Base-by-base conservation (phyloP, 192 early-diverging fungal species). In the Backusella australiensis region DNA sequence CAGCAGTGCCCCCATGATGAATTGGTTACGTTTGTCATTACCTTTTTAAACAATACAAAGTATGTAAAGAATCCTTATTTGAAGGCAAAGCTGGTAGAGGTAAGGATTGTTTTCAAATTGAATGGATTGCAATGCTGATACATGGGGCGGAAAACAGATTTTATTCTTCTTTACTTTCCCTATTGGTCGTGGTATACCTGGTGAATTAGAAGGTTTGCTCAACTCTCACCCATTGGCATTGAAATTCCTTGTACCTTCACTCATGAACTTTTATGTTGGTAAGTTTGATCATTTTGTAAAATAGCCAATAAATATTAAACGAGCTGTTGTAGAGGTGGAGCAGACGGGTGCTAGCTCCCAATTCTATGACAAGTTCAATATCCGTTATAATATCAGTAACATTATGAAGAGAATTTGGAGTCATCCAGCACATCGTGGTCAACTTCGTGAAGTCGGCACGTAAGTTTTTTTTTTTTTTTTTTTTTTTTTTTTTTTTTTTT, bases 291-390 rank as follows among this genome's bases (percentile, higher is more conserved):
- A 32, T 32, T 32, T 32, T 32, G 32, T 32, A 3, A 32, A 32
- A 32, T 32, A 32, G 32, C 3, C 32, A 32, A 32, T 0, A 32
- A 2, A 32, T 32, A 32, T 32, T 32, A 32, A 32, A 32, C 32
- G 32, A 2, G 32, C 3, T 32, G 32, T 2, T 32, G 32, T 32
- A 87, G 97, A 98, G 74, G 95, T 97, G 8, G 98, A 99, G 82
- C 93, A 96, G 53, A 98, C 97, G 21, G 98, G 98, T 19, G 88
- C 90, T 2, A 90, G 90, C 76, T 92, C 93, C 4, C 96, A 98
- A 80, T 99, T 99, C 77, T 99, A 97, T 78, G 98, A 99, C 82
- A 99, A 99, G 83, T 98, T 98, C 85, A 98, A 94, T 82, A 96
- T 97, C 76, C 92, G 98, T 38, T 98, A 98, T 87, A 93, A 98